These are phyloP conservation scores for Rosa hybrid DNA, from an alignment of 331 rosid genomes.

Conservation along the genomic window DNA sequence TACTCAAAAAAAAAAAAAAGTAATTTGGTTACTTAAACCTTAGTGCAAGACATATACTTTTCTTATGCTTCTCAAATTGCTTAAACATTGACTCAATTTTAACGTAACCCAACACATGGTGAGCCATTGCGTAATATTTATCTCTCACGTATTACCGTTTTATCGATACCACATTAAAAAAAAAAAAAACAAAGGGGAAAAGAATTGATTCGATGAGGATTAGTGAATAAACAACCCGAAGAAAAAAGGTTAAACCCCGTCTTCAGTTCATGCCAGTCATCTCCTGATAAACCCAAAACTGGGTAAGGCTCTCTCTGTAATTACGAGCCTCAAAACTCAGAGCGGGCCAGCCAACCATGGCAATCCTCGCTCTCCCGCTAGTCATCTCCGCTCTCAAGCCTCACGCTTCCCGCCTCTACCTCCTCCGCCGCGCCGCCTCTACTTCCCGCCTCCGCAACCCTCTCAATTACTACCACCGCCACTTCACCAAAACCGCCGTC, in stretches of 20 bases:
- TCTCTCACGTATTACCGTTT: no score
- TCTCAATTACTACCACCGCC: constrained; percentile 35
- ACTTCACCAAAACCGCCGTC: constrained; percentile 33
- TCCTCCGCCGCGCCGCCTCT: constrained; percentile 31
- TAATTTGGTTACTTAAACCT: no score
- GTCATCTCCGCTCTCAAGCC: constrained; percentile 75
- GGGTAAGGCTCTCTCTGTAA: constrained; percentile 8
- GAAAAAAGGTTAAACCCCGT: not conserved
- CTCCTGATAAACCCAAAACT: not conserved
- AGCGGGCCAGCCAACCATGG: constrained; percentile 35
- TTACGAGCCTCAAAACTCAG: constrained; percentile 11
- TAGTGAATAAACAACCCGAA: no score
- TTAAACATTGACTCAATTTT: no score
- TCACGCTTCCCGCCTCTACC: constrained; percentile 37
- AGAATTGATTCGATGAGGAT: no score
- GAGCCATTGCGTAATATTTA: no score
- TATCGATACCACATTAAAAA: no score
- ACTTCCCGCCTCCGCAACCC: constrained; percentile 21
- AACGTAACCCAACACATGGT: no score
- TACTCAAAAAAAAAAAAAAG: no score
- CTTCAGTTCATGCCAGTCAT: not conserved
- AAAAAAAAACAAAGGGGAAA: no score
- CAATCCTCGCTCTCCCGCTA: constrained; percentile 59
- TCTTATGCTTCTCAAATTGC: no score
- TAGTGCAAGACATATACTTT: no score